Evolutionary conservation across 2,329 filamentous ascomycete species (phyloP).

Genomic region (Fusarium tupiense): DNA sequence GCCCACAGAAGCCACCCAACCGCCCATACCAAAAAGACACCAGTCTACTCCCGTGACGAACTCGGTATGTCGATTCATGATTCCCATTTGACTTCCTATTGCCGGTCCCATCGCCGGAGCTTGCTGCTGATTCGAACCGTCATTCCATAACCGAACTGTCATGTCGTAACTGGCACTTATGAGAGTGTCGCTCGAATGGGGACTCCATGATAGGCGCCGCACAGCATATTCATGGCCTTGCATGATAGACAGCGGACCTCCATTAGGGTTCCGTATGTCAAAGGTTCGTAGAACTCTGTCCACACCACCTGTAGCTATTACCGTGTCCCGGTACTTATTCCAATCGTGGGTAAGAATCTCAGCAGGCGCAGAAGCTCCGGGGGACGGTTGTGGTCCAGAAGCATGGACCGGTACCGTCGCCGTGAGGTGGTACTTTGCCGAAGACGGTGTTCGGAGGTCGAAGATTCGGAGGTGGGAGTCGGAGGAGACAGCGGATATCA

Average conservation of each 20-base stretch:
- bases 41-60: conserved; percentile 97
- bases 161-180: conserved; percentile 96
- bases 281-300: conserved; percentile 89
- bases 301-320: conserved; percentile 89
- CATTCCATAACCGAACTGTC: conserved; percentile 94
- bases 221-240: conserved; percentile 92
- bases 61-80: conserved; percentile 94
- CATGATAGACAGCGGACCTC: conserved; percentile 78
- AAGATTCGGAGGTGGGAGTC: conserved; percentile 92
- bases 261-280: conserved; percentile 81
- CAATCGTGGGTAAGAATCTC: conserved; percentile 96
- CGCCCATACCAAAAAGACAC: conserved; percentile 95
- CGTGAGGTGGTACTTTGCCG: conserved; percentile 87
- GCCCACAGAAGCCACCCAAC: conserved; percentile 93
- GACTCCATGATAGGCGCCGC: conserved; percentile 87
- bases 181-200: conserved; percentile 88
- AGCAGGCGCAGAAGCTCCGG: conserved; percentile 64
- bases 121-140: conserved; percentile 63
- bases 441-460: conserved; percentile 87
- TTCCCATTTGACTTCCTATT: conserved; percentile 77
- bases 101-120: conserved; percentile 51
- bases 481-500: conserved; percentile 87
- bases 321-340: conserved; percentile 93
- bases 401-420: conserved; percentile 85
- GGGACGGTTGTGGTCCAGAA: conserved; percentile 58